Conservation (phyloP, 148 eudicot genomes). For the Chenopodium formosanum region DNA sequence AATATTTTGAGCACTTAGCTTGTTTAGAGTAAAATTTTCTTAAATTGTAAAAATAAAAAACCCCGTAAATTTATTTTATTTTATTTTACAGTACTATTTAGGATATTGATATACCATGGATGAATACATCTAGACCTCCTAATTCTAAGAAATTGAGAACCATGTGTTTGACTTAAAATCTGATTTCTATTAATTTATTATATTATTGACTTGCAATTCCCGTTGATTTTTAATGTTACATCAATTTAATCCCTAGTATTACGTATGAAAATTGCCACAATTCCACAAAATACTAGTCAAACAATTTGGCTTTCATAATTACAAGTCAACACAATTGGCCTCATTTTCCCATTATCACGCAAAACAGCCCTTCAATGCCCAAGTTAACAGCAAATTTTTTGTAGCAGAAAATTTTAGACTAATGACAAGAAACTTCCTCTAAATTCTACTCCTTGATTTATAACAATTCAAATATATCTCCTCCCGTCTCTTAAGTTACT, state of each 20-base stretch:
- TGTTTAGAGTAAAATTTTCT: too few species aligned
- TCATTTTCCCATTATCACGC: slow-evolving; percentile 11
- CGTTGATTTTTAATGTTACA: background rate
- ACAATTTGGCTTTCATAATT: background rate
- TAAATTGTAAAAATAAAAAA: too few species aligned
- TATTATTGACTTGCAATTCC: background rate
- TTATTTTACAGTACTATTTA: too few species aligned
- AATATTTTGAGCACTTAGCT: too few species aligned
- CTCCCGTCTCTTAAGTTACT: too few species aligned
- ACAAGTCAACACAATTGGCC: slow-evolving; percentile 1
- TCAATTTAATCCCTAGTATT: background rate
- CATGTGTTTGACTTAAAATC: background rate
- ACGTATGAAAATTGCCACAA: background rate
- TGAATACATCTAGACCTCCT: background rate
- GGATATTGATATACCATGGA: too few species aligned
- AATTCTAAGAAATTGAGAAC: background rate
- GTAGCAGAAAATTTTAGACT: background rate
- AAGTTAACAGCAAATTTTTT: background rate
- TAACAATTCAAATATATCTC: background rate
- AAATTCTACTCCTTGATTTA: background rate
- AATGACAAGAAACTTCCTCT: background rate
- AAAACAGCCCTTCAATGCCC: background rate
- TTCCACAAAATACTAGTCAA: background rate
- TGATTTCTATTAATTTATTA: background rate
- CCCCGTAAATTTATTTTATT: too few species aligned